A percentile compares a stretch with the other conserved stretches of the same genome.
These are phyloP conservation scores for Aspergillus costaricaensis DNA, from an alignment of 2,329 filamentous ascomycete species.

Conservation along the genomic window DNA sequence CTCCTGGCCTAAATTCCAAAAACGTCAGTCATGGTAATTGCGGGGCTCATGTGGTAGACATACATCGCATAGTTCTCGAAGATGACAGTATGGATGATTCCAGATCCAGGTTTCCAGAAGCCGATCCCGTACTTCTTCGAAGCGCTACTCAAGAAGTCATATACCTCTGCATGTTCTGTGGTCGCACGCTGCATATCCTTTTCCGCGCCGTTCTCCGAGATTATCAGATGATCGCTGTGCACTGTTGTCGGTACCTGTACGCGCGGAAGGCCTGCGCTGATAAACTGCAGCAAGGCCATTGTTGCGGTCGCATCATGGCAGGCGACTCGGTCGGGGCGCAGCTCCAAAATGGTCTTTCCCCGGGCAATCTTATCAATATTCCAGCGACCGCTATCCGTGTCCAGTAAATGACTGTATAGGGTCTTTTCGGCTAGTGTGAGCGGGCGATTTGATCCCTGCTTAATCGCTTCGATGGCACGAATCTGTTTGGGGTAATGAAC, in stretches of 20 bases:
- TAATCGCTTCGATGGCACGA: slow-evolving; percentile 10
- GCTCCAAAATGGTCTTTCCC: slow-evolving; percentile 41
- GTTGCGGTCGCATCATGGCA: slow-evolving; percentile 48
- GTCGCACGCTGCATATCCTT: slow-evolving; percentile 32
- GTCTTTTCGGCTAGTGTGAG: slow-evolving; percentile 45
- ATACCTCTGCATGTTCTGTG: slow-evolving; percentile 40
- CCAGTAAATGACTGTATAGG: slow-evolving; percentile 42
- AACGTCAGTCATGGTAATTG: neutral
- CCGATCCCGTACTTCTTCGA: slow-evolving; percentile 52
- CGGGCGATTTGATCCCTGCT: slow-evolving; percentile 21
- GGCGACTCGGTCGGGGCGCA: slow-evolving; percentile 44
- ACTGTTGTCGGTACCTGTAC: slow-evolving; percentile 44
- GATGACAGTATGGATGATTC: slow-evolving; percentile 44
- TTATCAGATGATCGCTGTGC: slow-evolving; percentile 45
- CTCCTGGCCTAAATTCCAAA: slow-evolving; percentile 66
- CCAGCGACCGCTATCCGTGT: slow-evolving; percentile 22
- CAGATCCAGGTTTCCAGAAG: slow-evolving; percentile 42
- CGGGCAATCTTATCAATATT: slow-evolving; percentile 33
- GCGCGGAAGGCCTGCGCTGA: slow-evolving; percentile 43
- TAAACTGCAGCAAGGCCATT: slow-evolving; percentile 48
- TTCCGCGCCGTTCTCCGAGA: slow-evolving; percentile 36
- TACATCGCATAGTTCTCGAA: slow-evolving; percentile 45
- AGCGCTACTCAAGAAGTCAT: slow-evolving; percentile 42
- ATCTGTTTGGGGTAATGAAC: slow-evolving; percentile 11
- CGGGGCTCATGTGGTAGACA: slow-evolving; percentile 1